phyloP scores from a whole-genome alignment of 768 basidiomycete species.

The Boletus patriciae region DNA sequence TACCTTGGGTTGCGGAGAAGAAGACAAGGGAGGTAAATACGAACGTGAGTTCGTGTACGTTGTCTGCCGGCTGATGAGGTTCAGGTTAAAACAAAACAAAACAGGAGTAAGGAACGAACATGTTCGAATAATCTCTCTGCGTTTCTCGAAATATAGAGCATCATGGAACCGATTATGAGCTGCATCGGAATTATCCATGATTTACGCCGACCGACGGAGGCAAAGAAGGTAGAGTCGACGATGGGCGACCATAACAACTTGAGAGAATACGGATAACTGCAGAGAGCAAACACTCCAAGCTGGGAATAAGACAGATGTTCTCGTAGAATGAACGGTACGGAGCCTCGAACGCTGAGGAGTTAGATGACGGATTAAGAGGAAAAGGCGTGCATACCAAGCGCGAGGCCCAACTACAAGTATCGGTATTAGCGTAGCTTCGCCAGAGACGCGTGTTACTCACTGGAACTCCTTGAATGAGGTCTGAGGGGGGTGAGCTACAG shows the following conservation, averaged over 20 bases:
- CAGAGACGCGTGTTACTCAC: slow-evolving; percentile 47
- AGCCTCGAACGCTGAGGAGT: slow-evolving; percentile 52
- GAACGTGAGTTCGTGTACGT: slow-evolving; percentile 74
- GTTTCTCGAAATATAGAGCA: slow-evolving; percentile 75
- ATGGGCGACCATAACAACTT: slow-evolving; percentile 98
- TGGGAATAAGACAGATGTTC: slow-evolving; percentile 97
- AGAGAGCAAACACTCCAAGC: slow-evolving; percentile 89
- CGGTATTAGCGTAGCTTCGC: slow-evolving; percentile 8
- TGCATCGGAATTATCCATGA: slow-evolving; percentile 99
- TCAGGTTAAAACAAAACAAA: slow-evolving; percentile 11
- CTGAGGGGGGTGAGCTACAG: slow-evolving; percentile 37
- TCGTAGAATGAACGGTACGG: slow-evolving; percentile 93
- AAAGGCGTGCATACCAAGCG: slow-evolving; percentile 58
- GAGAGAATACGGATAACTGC: slow-evolving; percentile 93
- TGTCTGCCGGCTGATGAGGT: slow-evolving; percentile 66
- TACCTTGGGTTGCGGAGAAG: slow-evolving; percentile 96
- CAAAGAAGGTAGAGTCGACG: slow-evolving; percentile 86
- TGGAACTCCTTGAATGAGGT: slow-evolving; percentile 86
- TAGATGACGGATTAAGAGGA: background rate
- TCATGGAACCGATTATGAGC: slow-evolving; percentile 77
- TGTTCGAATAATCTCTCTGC: slow-evolving; percentile 76
- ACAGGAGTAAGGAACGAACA: slow-evolving; percentile 41
- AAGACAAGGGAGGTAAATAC: slow-evolving; percentile 89
- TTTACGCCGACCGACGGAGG: slow-evolving; percentile 87
- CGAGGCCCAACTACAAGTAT: slow-evolving; percentile 69